Evolutionary conservation across 495 filamentous ascomycete species (phyloP).

Genomic region (Ramalina intermedia): DNA sequence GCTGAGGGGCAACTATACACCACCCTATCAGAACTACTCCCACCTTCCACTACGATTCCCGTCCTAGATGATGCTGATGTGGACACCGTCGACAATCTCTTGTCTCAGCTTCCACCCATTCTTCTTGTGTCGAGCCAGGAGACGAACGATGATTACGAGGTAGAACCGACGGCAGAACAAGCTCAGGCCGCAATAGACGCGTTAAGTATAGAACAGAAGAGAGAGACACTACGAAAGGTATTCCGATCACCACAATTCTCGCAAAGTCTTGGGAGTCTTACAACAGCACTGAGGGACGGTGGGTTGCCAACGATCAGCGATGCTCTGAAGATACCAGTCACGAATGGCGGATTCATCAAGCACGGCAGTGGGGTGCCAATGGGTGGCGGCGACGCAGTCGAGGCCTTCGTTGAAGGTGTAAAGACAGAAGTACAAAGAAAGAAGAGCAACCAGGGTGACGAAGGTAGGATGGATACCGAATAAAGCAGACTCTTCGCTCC

Average conservation of each 20-base stretch:
- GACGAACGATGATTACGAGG: conserved; percentile 37
- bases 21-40: conserved; percentile 74
- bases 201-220: conserved; percentile 67
- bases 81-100: conserved; percentile 53
- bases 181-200: conserved; percentile 57
- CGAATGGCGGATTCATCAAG: conserved; percentile 66
- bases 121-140: conserved; percentile 60
- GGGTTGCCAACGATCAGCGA: conserved; percentile 80
- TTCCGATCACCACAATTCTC: conserved; percentile 82
- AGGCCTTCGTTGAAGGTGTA: conserved; percentile 79
- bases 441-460: conserved; percentile 25
- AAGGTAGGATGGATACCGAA: conserved; percentile 34
- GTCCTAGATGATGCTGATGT: conserved; percentile 53
- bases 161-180: conserved; percentile 50
- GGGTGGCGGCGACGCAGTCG: conserved; percentile 78
- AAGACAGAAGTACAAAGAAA: conserved; percentile 54
- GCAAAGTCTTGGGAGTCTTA: conserved; percentile 73
- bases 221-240: conserved; percentile 63
- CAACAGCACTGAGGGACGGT: conserved; percentile 80
- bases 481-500: conserved; percentile 9
- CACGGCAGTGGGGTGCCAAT: conserved; percentile 58
- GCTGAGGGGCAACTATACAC: conserved; percentile 52
- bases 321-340: conserved; percentile 62
- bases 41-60: conserved; percentile 58
- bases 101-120: conserved; percentile 61